Evolutionary conservation across 352 stramenopile genomes (phyloP).

Genomic region (Pythium guiyangense): DNA sequence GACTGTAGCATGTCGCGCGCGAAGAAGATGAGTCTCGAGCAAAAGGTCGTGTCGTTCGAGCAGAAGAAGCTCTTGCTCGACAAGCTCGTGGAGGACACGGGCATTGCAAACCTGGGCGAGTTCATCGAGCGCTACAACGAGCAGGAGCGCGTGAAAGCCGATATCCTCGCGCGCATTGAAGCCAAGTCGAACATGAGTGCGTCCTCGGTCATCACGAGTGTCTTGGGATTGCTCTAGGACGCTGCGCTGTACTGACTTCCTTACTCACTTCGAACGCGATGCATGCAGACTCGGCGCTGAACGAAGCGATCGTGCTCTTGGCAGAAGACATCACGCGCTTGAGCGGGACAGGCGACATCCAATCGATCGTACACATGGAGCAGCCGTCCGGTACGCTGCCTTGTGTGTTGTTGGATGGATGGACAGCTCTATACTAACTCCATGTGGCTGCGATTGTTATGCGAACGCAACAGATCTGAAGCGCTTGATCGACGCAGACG

Average conservation of each 20-base stretch:
- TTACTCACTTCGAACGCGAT: neutral
- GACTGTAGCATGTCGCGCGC: conserved; percentile 24
- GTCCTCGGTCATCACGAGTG: neutral
- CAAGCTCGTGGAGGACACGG: conserved; percentile 43
- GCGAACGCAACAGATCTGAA: conserved; percentile 31
- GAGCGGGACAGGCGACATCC: conserved; percentile 38
- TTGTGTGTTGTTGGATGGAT: neutral
- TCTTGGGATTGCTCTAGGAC: neutral
- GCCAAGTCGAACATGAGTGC: conserved; percentile 42
- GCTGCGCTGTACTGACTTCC: neutral
- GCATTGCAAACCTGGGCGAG: conserved; percentile 44
- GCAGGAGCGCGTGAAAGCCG: conserved; percentile 44
- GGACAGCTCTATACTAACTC: neutral
- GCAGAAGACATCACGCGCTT: conserved; percentile 51
- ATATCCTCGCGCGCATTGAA: conserved; percentile 51
- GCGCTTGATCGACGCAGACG: conserved; percentile 38
- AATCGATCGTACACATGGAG: conserved; percentile 29
- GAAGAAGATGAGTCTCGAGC: conserved; percentile 52
- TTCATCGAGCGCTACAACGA: conserved; percentile 64
- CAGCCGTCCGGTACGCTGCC: conserved; percentile 31
- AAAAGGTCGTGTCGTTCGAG: conserved; percentile 65
- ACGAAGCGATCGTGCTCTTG: conserved; percentile 39
- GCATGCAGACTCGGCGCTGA: conserved; percentile 34
- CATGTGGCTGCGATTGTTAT: too few relatives aligned
- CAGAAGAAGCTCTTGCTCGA: conserved; percentile 68